Base-by-base conservation (phyloP, 2,329 filamentous ascomycete genomes). In the Cordyceps fumosorosea region DNA sequence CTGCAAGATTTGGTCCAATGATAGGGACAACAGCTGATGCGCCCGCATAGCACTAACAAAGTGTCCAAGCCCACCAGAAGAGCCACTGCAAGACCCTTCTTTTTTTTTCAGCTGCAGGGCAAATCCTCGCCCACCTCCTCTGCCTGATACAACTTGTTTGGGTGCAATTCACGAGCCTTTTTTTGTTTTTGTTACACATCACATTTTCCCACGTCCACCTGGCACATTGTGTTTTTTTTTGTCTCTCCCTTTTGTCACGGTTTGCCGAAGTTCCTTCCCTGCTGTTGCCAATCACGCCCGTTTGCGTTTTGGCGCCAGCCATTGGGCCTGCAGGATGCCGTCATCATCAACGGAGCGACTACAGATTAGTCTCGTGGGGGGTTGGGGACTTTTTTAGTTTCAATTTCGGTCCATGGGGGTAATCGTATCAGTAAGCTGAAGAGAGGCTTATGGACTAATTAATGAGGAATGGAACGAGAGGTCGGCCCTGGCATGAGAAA, bases 1-100 rank as follows among this genome's bases (percentile, higher is more conserved):
- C 14, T 26, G 26, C 14, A 24, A 3, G 40, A 40, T 14, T n/a
- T 18, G 40, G 40, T 44, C 54, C 44, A 37, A 50, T 57, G 29
- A 57, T 57, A 37, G 29, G 12, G 32, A 51, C 32, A 22, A 26
- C 56, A 48, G 55, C 44, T 48, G 44, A 37, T 59, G 47, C 47
- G 47, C 56, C 47, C 29, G 47, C 45, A 40, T 40, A 22, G 47
- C 56, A 51, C 47, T 42, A 51, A 51, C 56, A 59, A 44, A 44
- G 6, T 18, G 40, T 5, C 47, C 32, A 34, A 8, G 16, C 34
- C 22, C 10, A 10, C 7, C 14, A 29, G 10, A n/a, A 11, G 42
- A 42, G 32, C 11, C 32, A 22, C 42, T 44, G 42, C 44, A 20
- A 22, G 44, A 22, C 44, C 20, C 44, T 18, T 10, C 22, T 18